A percentile compares a stretch with the other conserved stretches of the same genome.
These are phyloP conservation scores for Sideroxylon spinosum DNA, from an alignment of 179 eudicot species.

Conservation along the genomic window DNA sequence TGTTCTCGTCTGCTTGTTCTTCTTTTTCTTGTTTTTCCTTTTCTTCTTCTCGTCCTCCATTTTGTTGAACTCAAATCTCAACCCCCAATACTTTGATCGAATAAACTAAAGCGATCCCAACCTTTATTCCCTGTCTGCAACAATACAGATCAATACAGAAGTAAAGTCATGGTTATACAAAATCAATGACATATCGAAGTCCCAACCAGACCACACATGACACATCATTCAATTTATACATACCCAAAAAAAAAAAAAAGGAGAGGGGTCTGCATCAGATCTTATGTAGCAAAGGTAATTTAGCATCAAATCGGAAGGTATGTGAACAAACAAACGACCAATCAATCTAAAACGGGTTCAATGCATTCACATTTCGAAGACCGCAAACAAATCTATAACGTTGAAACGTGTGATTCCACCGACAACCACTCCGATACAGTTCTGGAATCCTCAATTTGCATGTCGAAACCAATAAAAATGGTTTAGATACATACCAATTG, in stretches of 20 bases:
- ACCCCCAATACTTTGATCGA: neutral
- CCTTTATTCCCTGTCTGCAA: neutral
- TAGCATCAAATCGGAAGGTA: neutral
- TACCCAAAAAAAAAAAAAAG: too few relatives aligned
- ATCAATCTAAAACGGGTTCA: neutral
- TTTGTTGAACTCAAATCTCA: conserved; percentile 20
- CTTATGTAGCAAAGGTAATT: neutral
- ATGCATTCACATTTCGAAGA: too few relatives aligned
- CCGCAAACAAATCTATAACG: too few relatives aligned
- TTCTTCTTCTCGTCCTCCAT: conserved; percentile 64
- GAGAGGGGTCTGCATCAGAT: neutral
- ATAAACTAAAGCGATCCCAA: neutral
- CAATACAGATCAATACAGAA: neutral
- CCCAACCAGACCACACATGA: neutral
- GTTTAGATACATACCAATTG: neutral
- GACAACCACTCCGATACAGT: neutral
- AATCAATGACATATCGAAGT: neutral
- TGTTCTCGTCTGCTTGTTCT: conserved; percentile 39
- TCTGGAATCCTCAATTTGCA: neutral
- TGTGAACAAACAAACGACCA: neutral
- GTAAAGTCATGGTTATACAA: too few relatives aligned
- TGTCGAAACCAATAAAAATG: neutral
- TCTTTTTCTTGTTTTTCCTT: conserved; percentile 62
- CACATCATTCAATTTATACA: neutral
- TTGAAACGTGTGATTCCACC: too few relatives aligned